These are phyloP conservation scores for Hysterium pulicare DNA, from an alignment of 2,329 filamentous ascomycete species.

Conservation along the genomic window DNA sequence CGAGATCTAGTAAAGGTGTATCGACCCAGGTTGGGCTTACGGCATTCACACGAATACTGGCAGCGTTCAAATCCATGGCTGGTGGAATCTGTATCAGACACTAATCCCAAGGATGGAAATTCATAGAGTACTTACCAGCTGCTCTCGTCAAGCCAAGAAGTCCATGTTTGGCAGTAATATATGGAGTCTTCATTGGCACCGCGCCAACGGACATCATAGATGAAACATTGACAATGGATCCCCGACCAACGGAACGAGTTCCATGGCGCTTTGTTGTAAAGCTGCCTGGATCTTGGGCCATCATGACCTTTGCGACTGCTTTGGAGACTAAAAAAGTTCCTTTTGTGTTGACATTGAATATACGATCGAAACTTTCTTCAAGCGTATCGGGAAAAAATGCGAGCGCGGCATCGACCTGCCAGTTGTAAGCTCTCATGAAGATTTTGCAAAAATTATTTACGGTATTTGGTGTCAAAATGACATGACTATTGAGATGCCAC, in stretches of 20 bases:
- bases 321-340: slow-evolving; percentile 2
- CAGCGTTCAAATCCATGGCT: slow-evolving; percentile 7
- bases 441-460: neutral
- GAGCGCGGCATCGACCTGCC: slow-evolving; percentile 1
- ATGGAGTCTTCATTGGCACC: slow-evolving; percentile 10
- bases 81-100: neutral
- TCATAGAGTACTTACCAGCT: slow-evolving; percentile 9
- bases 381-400: slow-evolving; percentile 2
- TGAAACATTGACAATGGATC: slow-evolving; percentile 12
- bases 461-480: neutral
- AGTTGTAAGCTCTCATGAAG: neutral
- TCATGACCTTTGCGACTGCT: slow-evolving; percentile 4
- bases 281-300: slow-evolving; percentile 1
- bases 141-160: slow-evolving; percentile 17
- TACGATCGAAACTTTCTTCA: slow-evolving; percentile 1
- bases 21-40: slow-evolving; percentile 10
- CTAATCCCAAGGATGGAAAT: neutral
- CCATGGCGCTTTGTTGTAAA: slow-evolving; percentile 2
- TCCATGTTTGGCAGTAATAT: slow-evolving; percentile 18
- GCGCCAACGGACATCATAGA: slow-evolving; percentile 6
- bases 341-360: slow-evolving; percentile 3
- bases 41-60: slow-evolving; percentile 9
- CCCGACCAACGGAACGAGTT: slow-evolving; percentile 9
- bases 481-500: too few species aligned
- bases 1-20: too few species aligned